phyloP scores from a whole-genome alignment of 257 asterid species.

The Solanum megistacrolobum region DNA sequence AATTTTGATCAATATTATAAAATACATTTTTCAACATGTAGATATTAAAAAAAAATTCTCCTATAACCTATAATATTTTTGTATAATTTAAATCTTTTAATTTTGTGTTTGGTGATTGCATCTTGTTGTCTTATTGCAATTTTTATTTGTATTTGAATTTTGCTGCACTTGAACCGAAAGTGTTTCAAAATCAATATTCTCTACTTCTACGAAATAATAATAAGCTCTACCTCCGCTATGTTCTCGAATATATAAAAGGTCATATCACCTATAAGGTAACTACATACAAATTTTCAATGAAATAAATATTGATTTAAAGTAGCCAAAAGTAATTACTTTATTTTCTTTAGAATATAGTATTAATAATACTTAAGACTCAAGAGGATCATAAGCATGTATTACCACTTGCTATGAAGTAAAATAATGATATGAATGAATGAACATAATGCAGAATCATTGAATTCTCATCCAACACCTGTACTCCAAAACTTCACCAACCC shows the following conservation, averaged over 20 bases:
- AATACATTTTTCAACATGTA: too few relatives aligned
- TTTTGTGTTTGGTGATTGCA: neutral
- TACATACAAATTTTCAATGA: neutral
- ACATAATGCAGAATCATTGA: conserved; percentile 24
- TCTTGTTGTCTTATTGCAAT: too few relatives aligned
- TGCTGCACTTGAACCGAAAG: accelerated
- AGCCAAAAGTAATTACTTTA: neutral
- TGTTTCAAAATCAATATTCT: too few relatives aligned
- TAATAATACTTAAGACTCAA: neutral
- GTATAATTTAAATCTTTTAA: too few relatives aligned
- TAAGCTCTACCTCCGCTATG: accelerated
- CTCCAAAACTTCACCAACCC: conserved; percentile 26
- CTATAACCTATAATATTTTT: too few relatives aligned
- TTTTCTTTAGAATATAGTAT: neutral
- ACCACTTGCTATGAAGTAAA: neutral
- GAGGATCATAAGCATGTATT: neutral
- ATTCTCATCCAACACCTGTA: conserved; percentile 19
- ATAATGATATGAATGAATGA: neutral
- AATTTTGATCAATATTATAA: too few relatives aligned
- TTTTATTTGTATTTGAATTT: too few relatives aligned
- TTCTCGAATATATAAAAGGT: neutral
- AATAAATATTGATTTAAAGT: neutral
- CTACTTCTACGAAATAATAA: too few relatives aligned
- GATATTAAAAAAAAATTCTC: too few relatives aligned
- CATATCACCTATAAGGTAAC: neutral